Evolutionary conservation across 257 asterid genomes (phyloP).

Genomic region (Ilex asprella): DNA sequence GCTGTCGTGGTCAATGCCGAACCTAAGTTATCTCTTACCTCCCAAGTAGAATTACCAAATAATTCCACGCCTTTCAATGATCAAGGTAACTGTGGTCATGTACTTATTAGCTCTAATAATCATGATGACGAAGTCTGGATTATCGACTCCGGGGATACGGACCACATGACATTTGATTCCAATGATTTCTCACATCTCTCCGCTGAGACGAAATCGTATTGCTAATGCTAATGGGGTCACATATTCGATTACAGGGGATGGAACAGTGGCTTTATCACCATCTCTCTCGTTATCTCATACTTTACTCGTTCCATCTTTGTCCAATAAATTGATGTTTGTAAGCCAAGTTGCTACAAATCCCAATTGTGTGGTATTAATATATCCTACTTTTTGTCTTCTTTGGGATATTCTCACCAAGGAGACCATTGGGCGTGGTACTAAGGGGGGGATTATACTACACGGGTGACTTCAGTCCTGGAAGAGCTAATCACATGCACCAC

Average conservation of each 20-base stretch:
- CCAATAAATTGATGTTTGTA: neutral
- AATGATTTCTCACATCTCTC: neutral
- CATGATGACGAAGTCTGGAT: neutral
- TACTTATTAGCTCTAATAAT: neutral
- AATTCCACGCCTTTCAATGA: no score
- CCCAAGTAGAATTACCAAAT: no score
- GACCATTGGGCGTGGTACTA: neutral
- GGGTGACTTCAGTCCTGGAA: neutral
- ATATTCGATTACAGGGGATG: neutral
- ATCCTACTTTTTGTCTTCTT: neutral
- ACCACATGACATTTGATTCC: neutral
- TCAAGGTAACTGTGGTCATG: no score
- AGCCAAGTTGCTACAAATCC: neutral
- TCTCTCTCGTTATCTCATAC: neutral
- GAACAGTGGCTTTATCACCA: neutral
- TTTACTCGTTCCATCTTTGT: neutral
- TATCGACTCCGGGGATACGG: neutral
- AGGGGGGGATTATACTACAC: neutral
- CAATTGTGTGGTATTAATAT: neutral
- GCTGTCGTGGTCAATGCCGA: no score
- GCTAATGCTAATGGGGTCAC: neutral
- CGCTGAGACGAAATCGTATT: neutral
- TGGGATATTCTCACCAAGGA: neutral
- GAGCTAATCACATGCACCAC: neutral
- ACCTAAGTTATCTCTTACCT: no score